Evolutionary conservation across 768 basidiomycete genomes (phyloP), one percentile per base, ranked within the genome.

Genomic region (Hygrocybe punicea): DNA sequence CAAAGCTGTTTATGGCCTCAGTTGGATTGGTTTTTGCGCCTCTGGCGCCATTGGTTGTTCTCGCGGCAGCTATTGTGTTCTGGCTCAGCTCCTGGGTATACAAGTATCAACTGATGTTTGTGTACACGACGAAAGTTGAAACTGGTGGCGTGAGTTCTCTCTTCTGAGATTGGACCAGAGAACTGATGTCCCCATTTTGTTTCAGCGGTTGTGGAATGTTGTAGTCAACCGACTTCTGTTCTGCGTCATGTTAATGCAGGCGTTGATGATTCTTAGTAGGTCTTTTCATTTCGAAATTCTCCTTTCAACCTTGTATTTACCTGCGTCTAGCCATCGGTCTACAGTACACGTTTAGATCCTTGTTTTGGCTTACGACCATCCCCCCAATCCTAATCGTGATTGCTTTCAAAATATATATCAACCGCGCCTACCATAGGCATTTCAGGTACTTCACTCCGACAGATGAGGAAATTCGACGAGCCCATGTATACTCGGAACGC

Each of bases 91-190:
- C 87, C 5, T 85, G 85, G 79, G 89, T 92, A 19, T 93, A 95
- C 79, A 99, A 98, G 74, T 98, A 98, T 66, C 90, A 95, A 76
- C 78, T 98, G 50, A 93, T 98, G 86, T 98, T 96, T 70, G 92
- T 96, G 56, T 95, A 82, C 67, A 76, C 92, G 48, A 85, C 93
- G 6, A 86, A 85, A 60, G 89, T 93, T 13, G 97, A 99, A 73
- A 91, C 87, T 51, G 97, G 96, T 57, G 97, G 97, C 33, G 91
- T 93, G 70, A 62, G 89, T 82, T 55, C 13, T 50, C 51, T 37
- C 1, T 40, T 57, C 14, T 46, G 9, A 42, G 4, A 49, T 14
- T 25, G 36, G 46, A 53, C 33, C 53, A 56, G 34, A 63, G 45
- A 14, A 48, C 59, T 17, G 14, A 45, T 49, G 35, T 45, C 40